A percentile compares a stretch with the other conserved stretches of the same genome.
phyloP scores from a whole-genome alignment of 441 rosid genomes.

The Eutrema salsugineum region DNA sequence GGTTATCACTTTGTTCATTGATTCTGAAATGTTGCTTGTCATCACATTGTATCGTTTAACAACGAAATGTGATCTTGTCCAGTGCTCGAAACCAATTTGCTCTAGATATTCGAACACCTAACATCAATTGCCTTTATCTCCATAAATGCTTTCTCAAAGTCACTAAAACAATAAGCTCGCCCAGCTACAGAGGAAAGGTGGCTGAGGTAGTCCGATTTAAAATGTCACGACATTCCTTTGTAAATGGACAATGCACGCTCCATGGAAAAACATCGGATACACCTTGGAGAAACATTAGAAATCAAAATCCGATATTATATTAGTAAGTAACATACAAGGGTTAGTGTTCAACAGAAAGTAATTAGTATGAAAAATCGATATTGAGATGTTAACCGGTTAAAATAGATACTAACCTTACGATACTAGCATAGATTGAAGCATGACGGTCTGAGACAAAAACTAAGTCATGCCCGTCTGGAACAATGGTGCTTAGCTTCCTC shows the following conservation, averaged over 20 bases:
- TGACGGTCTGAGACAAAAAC: neutral
- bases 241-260: neutral
- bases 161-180: neutral
- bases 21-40: neutral
- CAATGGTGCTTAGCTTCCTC: no score
- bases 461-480: neutral
- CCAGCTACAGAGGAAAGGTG: neutral
- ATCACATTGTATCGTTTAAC: neutral
- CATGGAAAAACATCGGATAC: neutral
- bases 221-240: neutral
- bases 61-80: neutral
- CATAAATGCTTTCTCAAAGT: neutral
- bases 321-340: no score
- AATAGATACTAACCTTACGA: no score
- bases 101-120: neutral
- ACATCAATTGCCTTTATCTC: neutral
- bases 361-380: no score
- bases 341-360: no score
- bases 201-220: accelerated
- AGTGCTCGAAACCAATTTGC: neutral
- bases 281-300: no score
- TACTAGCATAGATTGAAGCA: neutral
- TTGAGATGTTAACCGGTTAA: neutral
- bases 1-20: neutral
- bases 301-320: no score